phyloP scores from a whole-genome alignment of 169 alveolate genomes.

The Eimeria necatrix region DNA sequence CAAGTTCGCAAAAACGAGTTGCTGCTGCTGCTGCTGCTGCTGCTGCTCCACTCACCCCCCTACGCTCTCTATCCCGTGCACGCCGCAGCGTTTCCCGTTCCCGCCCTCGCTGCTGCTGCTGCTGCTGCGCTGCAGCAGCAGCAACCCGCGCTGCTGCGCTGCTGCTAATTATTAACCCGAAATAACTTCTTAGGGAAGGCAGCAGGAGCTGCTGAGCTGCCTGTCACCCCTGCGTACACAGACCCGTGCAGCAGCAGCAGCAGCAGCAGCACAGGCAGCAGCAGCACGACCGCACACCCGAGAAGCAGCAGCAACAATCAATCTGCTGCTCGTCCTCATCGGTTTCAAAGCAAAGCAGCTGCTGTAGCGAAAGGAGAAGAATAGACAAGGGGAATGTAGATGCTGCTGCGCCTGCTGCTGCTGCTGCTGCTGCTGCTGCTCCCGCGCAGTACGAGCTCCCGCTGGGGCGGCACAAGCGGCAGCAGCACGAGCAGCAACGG shows the following conservation, averaged over 20 bases:
- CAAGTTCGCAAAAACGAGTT: background rate
- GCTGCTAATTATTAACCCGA: background rate
- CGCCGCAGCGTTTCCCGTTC: conserved; percentile 6
- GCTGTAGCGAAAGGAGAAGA: background rate
- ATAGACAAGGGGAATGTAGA: background rate
- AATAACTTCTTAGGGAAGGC: background rate
- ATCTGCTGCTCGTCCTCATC: background rate
- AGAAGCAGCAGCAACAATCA: conserved; percentile 5
- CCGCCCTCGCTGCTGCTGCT: conserved; percentile 39
- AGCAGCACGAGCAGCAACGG: conserved; percentile 12
- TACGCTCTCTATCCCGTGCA: conserved; percentile 43
- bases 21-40: conserved; percentile 14
- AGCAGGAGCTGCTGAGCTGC: background rate
- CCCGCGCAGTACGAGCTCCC: conserved; percentile 35
- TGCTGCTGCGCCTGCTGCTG: conserved; percentile 22
- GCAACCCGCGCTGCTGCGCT: background rate
- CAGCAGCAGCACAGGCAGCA: conserved; percentile 11
- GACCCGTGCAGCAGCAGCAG: conserved; percentile 30
- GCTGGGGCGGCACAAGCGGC: conserved; percentile 15
- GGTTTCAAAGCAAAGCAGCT: conserved; percentile 7
- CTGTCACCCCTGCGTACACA: background rate
- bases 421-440: conserved; percentile 53
- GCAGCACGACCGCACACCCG: conserved; percentile 2
- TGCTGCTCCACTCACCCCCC: background rate
- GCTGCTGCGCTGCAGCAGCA: conserved; percentile 1